A percentile compares a stretch with the other conserved stretches of the same genome.
These are phyloP conservation scores for Actinidia polygama DNA, from an alignment of 179 eudicot species.

Conservation along the genomic window DNA sequence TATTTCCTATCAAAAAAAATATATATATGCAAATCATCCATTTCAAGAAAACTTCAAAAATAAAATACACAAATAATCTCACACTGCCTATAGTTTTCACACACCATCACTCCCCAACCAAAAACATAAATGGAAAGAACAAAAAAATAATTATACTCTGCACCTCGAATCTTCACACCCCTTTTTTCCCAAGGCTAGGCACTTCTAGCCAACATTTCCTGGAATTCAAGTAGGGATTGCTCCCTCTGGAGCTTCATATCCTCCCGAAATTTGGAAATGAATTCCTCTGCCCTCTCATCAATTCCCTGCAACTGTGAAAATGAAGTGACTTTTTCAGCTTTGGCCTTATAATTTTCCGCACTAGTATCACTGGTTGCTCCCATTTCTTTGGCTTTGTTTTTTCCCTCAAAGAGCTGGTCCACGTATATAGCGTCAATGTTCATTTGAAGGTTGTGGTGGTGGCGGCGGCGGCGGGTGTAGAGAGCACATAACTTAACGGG, in stretches of 20 bases:
- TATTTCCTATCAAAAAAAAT: too few species aligned
- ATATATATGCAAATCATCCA: neutral
- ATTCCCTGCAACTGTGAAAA: conserved; percentile 43
- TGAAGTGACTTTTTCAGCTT: conserved; percentile 1
- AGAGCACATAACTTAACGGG: conserved; percentile 7
- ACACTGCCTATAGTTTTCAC: neutral
- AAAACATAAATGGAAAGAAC: too few species aligned
- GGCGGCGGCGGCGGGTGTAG: conserved; percentile 18
- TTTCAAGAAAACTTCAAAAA: neutral
- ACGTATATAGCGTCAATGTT: conserved; percentile 39
- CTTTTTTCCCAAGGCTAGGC: conserved; percentile 18
- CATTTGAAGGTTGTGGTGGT: conserved; percentile 22
- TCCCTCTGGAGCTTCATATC: conserved; percentile 68
- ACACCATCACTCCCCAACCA: neutral
- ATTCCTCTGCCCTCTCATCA: conserved; percentile 84
- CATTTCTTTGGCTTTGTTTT: neutral
- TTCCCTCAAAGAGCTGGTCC: conserved; percentile 41
- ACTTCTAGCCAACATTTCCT: conserved; percentile 72
- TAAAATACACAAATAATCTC: neutral
- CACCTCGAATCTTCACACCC: neutral
- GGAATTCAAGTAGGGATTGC: conserved; percentile 61
- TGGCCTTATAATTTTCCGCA: neutral
- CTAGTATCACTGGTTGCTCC: neutral
- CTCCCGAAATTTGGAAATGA: conserved; percentile 58
- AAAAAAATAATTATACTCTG: neutral